Evolutionary conservation across 228 moss, liverwort and hornwort genomes (phyloP), one percentile per base, ranked within the genome.

Genomic region (Sphagnum fallax): DNA sequence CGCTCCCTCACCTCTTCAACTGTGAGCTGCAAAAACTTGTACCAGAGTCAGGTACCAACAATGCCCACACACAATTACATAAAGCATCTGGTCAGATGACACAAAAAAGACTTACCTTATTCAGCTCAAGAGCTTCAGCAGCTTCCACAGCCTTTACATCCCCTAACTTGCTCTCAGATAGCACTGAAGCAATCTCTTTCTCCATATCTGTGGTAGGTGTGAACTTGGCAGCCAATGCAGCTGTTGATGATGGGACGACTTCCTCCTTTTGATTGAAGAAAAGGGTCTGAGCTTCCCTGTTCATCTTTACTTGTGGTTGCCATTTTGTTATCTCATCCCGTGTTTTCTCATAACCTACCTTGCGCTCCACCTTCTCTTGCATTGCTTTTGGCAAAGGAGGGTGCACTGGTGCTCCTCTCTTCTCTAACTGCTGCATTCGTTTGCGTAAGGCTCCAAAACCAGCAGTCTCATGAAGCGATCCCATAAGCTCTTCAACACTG

Each of bases 1-100:
- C 98, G 89, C 61, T 92, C 89, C 72, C 85, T 83, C 49, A 94
- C 92, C 77, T 98, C 94, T 48, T 98, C 90, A 48, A 94, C 98
- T 48, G 90, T 80, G 64, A 98, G 88, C 98, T 98, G 93, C 67
- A 70, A 52, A 47, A 53, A 47, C 0, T 16, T 75, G 69, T 61
- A 69, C 50, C 61, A 64, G 14, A 64, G 64, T 4, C 18, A 64
- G 48, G 18, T 10, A 11, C 10, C 7, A 10, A 18, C 13, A 16
- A 64, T 11, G 48, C 16, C 32, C 32, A 32, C 32, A 2, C 32
- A 32, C 32, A 32, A 32, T 32, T 32, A 32, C 2, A 1, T 1
- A 32, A 32, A 32, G 32, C 32, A 32, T 32, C 32, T 32, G 32
- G 32, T 32, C 32, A 32, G 2, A 32, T 32, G 32, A 32, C 32